Base-by-base conservation (phyloP, 805 yeast species). In the Myxozyma sirexii region DNA sequence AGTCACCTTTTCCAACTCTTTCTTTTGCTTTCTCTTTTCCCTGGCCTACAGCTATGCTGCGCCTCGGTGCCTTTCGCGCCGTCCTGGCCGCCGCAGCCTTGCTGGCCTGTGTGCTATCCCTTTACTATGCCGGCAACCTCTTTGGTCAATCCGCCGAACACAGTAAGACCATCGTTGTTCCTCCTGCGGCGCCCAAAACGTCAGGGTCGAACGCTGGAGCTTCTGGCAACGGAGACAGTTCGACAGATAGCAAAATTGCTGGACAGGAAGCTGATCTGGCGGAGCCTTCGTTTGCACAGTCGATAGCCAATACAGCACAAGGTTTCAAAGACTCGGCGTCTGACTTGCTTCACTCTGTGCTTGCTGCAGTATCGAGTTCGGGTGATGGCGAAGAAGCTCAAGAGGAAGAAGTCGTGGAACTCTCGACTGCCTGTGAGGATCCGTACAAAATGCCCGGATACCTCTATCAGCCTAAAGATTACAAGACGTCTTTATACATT, bases 381-480 rank as follows among this genome's bases (percentile, higher is more conserved):
- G 53, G 43, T 15, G 43, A 48, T 21, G 13, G 15, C 10, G 53
- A 48, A 19, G 53, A 35, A 13, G 53, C 21, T 10, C 35, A 33
- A 26, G 53, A 48, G 15, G 43, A 48, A 23, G 43, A 35, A 13
- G 23, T 15, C 17, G 26, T 48, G 12, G 53, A 48, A 23, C 19
- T 48, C 29, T 7, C 15, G 13, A 21, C 23, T 15, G 23, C 12
- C 10, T 60, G 64, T 47, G 48, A 26, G 13, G 65, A 61, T 41
- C 60, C 65, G 15, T 61, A 58, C 53, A 65, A 65, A 23, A 21
- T 35, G 29, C 65, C 65, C 21, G 65, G 65, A 1, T 59, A 45
- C 21, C 54, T 61, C 21, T 24, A 42, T 45, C 26, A 48, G 19
- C 21, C 48, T 13, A 31, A 43, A 13, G 48, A 52, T 33, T 29